phyloP scores from a whole-genome alignment of 352 stramenopile genomes.

The Phytophthora crassamura region DNA sequence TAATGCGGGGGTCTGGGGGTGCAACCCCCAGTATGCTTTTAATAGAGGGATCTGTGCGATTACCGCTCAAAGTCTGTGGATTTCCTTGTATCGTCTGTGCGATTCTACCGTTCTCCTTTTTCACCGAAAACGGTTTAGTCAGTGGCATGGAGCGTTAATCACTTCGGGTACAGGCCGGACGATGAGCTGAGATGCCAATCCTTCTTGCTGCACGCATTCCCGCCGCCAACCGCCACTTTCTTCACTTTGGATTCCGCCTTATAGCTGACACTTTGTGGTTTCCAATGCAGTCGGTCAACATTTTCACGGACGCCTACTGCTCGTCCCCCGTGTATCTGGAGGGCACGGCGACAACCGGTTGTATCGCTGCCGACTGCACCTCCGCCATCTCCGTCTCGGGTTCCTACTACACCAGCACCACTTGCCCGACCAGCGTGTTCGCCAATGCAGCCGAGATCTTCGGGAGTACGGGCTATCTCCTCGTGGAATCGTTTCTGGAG shows the following conservation, averaged over 20 bases:
- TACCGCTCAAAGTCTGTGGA: no score
- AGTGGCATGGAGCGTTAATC: no score
- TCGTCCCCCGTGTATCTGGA: conserved; percentile 10
- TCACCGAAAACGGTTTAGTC: no score
- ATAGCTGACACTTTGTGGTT: no score
- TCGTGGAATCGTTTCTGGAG: conserved; percentile 17
- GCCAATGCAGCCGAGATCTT: conserved; percentile 19
- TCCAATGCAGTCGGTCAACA: conserved; percentile 23
- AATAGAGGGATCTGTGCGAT: no score
- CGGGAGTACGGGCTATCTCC: conserved; percentile 15
- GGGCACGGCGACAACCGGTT: conserved; percentile 10
- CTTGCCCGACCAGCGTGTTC: conserved; percentile 19
- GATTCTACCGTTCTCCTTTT: no score
- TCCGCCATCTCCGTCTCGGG: background rate
- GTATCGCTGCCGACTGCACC: conserved; percentile 21
- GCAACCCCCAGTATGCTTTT: no score
- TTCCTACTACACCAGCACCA: conserved; percentile 24
- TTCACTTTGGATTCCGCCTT: conserved; percentile 15
- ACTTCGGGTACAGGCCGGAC: background rate
- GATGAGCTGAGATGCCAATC: background rate
- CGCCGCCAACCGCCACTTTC: background rate
- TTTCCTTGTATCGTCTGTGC: no score
- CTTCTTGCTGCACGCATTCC: background rate
- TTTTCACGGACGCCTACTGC: conserved; percentile 27
- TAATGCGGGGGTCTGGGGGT: no score